phyloP scores from a whole-genome alignment of 108 stramenopile species.

The Nitzschia palea region DNA sequence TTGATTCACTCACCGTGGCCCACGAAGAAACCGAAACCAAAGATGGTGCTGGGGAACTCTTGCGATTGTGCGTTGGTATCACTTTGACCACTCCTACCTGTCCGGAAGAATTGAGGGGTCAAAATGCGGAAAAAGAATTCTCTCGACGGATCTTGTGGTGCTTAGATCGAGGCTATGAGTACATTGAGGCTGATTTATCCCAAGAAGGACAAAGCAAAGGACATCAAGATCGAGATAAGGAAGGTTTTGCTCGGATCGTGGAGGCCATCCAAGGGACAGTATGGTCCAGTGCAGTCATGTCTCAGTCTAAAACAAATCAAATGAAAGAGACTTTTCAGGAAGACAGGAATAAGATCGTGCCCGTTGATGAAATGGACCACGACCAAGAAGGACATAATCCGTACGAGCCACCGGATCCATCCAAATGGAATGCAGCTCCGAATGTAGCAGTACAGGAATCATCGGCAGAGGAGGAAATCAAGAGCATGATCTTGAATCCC shows the following conservation, averaged over 20 bases:
- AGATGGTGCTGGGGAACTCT: constrained; percentile 51
- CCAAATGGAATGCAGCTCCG: background rate
- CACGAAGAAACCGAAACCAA: constrained; percentile 39
- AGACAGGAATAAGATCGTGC: background rate
- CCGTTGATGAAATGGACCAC: background rate
- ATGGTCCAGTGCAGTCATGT: constrained; percentile 79
- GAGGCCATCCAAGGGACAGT: constrained; percentile 82
- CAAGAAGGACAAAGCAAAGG: constrained; percentile 53
- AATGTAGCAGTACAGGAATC: background rate
- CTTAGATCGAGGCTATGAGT: constrained; percentile 88
- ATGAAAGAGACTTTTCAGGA: constrained; percentile 28
- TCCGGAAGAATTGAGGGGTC: constrained; percentile 39
- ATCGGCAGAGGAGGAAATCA: background rate
- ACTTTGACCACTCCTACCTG: constrained; percentile 26
- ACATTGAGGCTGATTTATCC: constrained; percentile 69
- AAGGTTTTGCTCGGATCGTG: constrained; percentile 81
- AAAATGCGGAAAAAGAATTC: constrained; percentile 65
- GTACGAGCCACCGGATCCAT: constrained; percentile 32
- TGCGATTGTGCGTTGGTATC: constrained; percentile 75
- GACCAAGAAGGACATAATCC: constrained; percentile 26
- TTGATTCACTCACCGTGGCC: constrained; percentile 53
- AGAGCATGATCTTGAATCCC: background rate
- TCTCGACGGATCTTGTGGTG: constrained; percentile 83
- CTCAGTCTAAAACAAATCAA: constrained; percentile 17
- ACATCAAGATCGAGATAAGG: constrained; percentile 83